Evolutionary conservation across 371 early-diverging fungal species (phyloP).

Genomic region (Cladochytrium tenue): DNA sequence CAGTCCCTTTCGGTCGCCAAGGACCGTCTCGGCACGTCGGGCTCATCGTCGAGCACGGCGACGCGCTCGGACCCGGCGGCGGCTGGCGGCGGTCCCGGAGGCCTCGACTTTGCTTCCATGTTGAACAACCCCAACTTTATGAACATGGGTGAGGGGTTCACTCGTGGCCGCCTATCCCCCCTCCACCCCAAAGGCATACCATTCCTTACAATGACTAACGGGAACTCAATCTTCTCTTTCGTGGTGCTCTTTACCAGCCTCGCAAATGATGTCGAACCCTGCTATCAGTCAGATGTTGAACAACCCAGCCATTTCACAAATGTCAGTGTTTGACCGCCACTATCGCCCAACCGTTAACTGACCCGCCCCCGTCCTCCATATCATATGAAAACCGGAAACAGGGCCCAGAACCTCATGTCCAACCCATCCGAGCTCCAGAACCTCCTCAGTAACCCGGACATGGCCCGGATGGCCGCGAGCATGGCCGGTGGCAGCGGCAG

Average conservation of each 20-base stretch:
- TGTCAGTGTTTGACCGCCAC: conserved; percentile 51
- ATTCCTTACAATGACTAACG: no score
- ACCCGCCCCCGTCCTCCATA: no score
- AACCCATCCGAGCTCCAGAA: conserved; percentile 44
- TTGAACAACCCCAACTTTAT: conserved; percentile 90
- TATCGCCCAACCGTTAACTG: no score
- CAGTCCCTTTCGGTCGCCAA: conserved; percentile 42
- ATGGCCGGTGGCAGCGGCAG: no score
- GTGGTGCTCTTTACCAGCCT: conserved; percentile 59
- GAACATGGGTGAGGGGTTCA: conserved; percentile 65
- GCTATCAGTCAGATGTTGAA: conserved; percentile 80
- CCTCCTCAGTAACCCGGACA: conserved; percentile 44
- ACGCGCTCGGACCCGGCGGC: conserved; percentile 40
- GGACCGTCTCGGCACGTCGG: conserved; percentile 41
- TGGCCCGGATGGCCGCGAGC: conserved; percentile 28
- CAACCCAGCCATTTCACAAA: conserved; percentile 84
- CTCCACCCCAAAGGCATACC: conserved; percentile 2
- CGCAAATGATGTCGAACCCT: conserved; percentile 91
- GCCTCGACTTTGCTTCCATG: conserved; percentile 67
- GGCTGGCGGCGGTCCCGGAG: conserved; percentile 26
- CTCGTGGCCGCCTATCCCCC: not conserved
- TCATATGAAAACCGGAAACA: no score
- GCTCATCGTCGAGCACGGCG: conserved; percentile 16
- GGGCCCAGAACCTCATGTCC: conserved; percentile 78
- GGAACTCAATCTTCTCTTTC: no score